Percentiles rank a stretch among this genome's conserved stretches.
phyloP scores from a whole-genome alignment of 768 basidiomycete species.

The Dacryopinax primogenitus region DNA sequence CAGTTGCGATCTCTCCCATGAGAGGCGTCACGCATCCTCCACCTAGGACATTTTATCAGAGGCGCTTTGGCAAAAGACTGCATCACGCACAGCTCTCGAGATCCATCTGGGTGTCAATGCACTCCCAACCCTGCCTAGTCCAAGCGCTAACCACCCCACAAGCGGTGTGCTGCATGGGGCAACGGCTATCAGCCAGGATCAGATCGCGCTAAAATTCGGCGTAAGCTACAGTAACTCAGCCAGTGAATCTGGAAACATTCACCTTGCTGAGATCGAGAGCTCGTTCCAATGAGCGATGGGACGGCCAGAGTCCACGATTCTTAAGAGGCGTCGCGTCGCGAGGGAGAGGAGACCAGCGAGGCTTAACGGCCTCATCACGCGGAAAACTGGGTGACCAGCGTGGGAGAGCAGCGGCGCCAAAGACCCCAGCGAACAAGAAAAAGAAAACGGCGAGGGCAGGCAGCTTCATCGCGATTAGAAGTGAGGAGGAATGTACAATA shows the following conservation, averaged over 20 bases:
- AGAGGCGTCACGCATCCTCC: not conserved
- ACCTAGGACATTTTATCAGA: not conserved
- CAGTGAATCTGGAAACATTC: not conserved
- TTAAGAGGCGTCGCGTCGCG: not conserved
- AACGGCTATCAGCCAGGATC: not conserved
- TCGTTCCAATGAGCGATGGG: not conserved
- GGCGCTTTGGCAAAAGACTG: not conserved
- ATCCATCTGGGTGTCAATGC: not conserved
- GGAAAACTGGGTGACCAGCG: not conserved
- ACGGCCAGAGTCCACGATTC: not conserved
- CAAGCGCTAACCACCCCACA: not conserved
- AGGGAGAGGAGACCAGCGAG: not conserved
- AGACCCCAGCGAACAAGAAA: not conserved
- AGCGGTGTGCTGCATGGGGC: not conserved
- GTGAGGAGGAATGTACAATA: not conserved
- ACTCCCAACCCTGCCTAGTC: not conserved
- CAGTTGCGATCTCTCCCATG: not conserved
- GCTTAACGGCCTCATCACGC: too few relatives aligned
- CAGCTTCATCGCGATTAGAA: not conserved
- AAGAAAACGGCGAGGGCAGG: not conserved
- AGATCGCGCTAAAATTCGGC: not conserved
- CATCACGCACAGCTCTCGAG: not conserved
- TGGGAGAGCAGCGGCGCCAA: not conserved
- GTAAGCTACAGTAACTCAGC: not conserved
- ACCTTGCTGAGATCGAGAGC: not conserved